Evolutionary conservation across 768 basidiomycete species (phyloP).

Genomic region (Suillus bovinus): DNA sequence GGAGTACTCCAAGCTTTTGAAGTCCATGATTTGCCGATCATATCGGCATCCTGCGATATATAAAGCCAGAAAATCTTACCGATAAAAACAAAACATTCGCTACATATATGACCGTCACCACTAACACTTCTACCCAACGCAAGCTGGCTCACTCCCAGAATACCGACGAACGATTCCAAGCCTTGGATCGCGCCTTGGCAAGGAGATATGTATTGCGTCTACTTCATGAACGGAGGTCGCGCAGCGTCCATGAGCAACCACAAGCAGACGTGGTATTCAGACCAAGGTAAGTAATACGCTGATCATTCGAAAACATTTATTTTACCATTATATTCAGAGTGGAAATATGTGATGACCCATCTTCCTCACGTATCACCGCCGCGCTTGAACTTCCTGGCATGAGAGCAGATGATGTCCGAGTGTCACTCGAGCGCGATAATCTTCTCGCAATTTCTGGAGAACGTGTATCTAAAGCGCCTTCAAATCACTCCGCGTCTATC

Average conservation of each 20-base stretch:
- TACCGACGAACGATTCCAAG: conserved; percentile 30
- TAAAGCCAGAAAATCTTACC: background rate
- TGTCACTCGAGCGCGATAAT: conserved; percentile 33
- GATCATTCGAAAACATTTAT: background rate
- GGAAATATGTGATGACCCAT: conserved; percentile 40
- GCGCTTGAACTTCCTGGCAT: conserved; percentile 43
- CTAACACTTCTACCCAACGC: conserved; percentile 18
- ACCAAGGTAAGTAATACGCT: conserved; percentile 24
- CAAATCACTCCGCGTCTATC: conserved; percentile 17
- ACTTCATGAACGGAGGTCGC: conserved; percentile 20
- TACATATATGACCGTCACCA: conserved; percentile 24
- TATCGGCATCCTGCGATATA: background rate
- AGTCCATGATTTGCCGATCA: background rate
- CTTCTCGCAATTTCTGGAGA: conserved; percentile 37
- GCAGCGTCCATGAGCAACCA: conserved; percentile 22
- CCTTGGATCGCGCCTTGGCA: conserved; percentile 32
- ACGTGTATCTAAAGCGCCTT: conserved; percentile 21
- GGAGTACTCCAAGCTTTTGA: no score
- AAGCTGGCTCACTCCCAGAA: conserved; percentile 27
- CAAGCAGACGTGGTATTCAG: conserved; percentile 33
- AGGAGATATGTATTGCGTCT: conserved; percentile 29
- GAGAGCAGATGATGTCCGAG: conserved; percentile 34
- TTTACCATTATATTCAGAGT: conserved; percentile 31
- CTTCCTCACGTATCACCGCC: conserved; percentile 33
- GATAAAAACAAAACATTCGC: background rate